Percentiles rank a stretch among this genome's conserved stretches.
Evolutionary conservation across 441 rosid species (phyloP).

Genomic region (Aleurites moluccanus): DNA sequence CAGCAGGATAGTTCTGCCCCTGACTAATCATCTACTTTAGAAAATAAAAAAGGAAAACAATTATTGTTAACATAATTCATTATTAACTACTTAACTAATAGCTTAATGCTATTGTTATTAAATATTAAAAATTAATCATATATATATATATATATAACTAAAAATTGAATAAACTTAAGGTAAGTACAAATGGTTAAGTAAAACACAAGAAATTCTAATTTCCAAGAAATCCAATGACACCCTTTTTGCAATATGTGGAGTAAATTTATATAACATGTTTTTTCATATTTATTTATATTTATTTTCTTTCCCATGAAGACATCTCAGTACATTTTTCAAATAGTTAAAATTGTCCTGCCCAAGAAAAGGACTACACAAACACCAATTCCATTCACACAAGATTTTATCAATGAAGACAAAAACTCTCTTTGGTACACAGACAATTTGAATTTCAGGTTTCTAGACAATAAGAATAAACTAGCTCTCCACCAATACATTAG

Average conservation of each 20-base stretch:
- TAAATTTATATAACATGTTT: neutral
- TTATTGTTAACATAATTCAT: too few relatives aligned
- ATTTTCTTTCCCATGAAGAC: neutral
- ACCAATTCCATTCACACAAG: constrained; percentile 12
- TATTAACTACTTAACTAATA: too few relatives aligned
- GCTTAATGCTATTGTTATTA: too few relatives aligned
- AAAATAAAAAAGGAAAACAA: too few relatives aligned
- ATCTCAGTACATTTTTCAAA: neutral
- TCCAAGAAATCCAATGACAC: neutral
- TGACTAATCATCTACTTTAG: too few relatives aligned
- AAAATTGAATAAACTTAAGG: neutral
- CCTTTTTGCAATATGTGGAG: neutral
- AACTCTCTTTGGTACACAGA: constrained; percentile 13
- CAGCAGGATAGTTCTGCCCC: too few relatives aligned
- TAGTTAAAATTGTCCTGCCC: neutral
- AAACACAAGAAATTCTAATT: neutral
- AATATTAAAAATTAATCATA: too few relatives aligned
- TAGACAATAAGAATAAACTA: too few relatives aligned
- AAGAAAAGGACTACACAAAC: constrained; percentile 28
- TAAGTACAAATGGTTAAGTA: neutral
- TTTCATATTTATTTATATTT: neutral
- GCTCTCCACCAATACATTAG: too few relatives aligned
- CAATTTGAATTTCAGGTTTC: constrained; percentile 14
- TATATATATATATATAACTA: too few relatives aligned
- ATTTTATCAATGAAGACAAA: constrained; percentile 13